A percentile compares a stretch with the other conserved stretches of the same genome.
Conservation (phyloP, 148 eudicot species). For the Silene conica region DNA sequence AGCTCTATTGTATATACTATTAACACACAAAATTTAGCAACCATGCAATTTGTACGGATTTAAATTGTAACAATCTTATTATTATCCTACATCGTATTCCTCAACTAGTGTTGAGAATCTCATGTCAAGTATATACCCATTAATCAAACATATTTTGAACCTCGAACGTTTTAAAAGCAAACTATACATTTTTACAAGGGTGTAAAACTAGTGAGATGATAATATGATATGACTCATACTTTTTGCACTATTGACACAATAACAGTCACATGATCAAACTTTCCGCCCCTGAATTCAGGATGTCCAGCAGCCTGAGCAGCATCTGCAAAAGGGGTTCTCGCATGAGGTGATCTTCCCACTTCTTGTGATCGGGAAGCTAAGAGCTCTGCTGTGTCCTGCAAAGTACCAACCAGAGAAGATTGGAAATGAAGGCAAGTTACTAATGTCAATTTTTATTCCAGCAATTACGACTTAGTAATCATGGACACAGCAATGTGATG, state of each 20-base stretch:
- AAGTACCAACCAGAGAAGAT: not conserved
- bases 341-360: slow-evolving; percentile 51
- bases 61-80: no score
- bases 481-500: not conserved
- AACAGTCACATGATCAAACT: slow-evolving; percentile 65
- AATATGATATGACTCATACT: not conserved
- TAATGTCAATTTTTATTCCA: no score
- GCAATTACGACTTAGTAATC: no score
- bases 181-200: no score
- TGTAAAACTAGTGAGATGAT: not conserved
- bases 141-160: no score
- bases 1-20: no score
- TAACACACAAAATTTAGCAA: no score
- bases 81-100: no score
- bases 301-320: slow-evolving; percentile 73
- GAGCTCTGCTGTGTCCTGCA: slow-evolving; percentile 63
- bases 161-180: no score
- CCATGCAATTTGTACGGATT: no score
- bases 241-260: slow-evolving; percentile 52
- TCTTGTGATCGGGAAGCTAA: slow-evolving; percentile 59
- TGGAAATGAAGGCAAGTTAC: not conserved
- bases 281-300: slow-evolving; percentile 53
- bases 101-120: no score
- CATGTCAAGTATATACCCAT: no score
- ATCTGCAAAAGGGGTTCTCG: slow-evolving; percentile 74